Conservation (phyloP, 2,329 filamentous ascomycete genomes). For the Fusarium clavum region DNA sequence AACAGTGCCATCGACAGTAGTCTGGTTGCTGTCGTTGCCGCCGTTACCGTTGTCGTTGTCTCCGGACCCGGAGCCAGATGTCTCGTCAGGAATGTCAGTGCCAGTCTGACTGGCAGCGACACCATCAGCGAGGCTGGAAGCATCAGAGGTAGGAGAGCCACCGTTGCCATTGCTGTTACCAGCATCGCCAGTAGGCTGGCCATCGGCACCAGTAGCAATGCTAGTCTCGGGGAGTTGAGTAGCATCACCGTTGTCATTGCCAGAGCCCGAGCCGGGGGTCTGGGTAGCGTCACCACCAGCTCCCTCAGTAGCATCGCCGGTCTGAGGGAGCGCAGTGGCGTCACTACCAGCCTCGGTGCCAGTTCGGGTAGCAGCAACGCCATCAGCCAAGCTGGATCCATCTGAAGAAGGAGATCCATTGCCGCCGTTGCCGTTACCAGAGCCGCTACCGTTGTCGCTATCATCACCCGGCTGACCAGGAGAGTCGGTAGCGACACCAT, state of each 20-base stretch:
- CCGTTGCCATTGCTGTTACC: neutral
- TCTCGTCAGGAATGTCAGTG: accelerated
- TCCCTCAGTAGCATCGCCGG: neutral
- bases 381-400: neutral
- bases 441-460: neutral
- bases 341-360: accelerated
- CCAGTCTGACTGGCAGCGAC: neutral
- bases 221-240: neutral
- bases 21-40: neutral
- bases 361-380: accelerated
- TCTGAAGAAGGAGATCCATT: accelerated
- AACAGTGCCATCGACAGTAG: neutral
- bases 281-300: neutral
- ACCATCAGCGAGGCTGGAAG: neutral
- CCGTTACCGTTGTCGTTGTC: neutral
- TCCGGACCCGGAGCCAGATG: neutral
- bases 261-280: neutral
- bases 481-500: neutral
- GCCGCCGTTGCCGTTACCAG: neutral
- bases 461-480: neutral
- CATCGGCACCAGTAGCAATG: neutral
- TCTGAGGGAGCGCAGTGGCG: neutral
- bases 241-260: neutral
- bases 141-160: neutral
- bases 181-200: neutral